Evolutionary conservation across 2,329 filamentous ascomycete species (phyloP).

Genomic region (Fusarium incarnatum): DNA sequence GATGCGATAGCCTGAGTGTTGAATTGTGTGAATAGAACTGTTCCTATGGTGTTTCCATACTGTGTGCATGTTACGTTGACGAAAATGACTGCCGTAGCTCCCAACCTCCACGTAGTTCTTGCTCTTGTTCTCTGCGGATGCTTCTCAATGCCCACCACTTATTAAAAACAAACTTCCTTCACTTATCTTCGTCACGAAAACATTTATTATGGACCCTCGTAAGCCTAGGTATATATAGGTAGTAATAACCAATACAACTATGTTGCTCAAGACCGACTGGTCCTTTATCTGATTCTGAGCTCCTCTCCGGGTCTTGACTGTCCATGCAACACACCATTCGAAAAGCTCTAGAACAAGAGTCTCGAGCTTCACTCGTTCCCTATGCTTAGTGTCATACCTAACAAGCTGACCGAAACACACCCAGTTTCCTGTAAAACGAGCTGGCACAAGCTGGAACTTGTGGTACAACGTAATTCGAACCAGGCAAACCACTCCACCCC

Average conservation of each 20-base stretch:
- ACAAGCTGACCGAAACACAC: background rate
- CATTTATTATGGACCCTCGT: background rate
- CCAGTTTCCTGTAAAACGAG: background rate
- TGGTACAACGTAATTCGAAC: background rate
- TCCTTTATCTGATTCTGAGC: background rate
- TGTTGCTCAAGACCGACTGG: background rate
- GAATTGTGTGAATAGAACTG: conserved; percentile 26
- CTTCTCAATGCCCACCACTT: background rate
- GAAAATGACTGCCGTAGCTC: background rate
- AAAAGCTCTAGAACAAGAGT: background rate
- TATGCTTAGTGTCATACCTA: background rate
- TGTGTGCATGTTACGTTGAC: background rate
- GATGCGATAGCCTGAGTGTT: conserved; percentile 38
- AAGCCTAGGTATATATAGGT: background rate
- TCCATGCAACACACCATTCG: background rate
- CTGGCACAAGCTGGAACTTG: conserved; percentile 29
- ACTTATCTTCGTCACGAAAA: background rate
- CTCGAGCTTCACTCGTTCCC: background rate
- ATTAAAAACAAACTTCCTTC: background rate
- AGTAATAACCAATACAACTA: background rate
- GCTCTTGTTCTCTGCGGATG: background rate
- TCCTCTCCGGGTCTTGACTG: background rate
- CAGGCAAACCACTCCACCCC: background rate
- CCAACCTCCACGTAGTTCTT: background rate
- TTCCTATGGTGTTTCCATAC: background rate